Base-by-base conservation (phyloP, 116 monocot species). In the Cymodocea nodosa region DNA sequence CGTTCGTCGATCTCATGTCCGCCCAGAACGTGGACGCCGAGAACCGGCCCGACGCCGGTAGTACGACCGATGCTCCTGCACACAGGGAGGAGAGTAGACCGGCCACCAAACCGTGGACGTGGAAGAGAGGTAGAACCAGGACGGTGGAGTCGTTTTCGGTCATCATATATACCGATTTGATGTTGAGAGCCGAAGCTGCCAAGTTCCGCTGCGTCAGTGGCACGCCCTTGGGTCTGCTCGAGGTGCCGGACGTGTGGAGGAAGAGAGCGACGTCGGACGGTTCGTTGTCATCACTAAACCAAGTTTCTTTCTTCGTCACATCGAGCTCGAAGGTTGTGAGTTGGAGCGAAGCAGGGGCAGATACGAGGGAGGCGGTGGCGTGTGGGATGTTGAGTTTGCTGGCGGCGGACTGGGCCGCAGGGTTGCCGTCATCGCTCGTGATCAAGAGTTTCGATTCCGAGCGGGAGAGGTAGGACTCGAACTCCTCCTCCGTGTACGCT, bases 381-480 rank as follows among this genome's bases (percentile, higher is more conserved):
- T 44, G 71, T 50, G 75, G 66, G 67, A 98, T 73, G 2, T 65
- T 35, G 40, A 89, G 76, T 50, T 75, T 83, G 4, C 73, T 24
- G 0, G 98, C 98, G 3, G 98, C 92, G 5, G 76, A 69, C 44
- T 80, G 68, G 6, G 92, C 98, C 0, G 84, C 56, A 5, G 19
- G 37, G 71, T 89, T 89, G 9, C 84, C 89, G 35, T 86, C 77
- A 12, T 25, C 13, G 63, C 70, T 76, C 8, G 89, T 98, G 35
- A 98, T 6, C 15, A 98, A 79, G 17, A 88, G 66, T 17, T 56
- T 80, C 23, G 98, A 80, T 9, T 72, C 86, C 2, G 92, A 98
- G 52, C 92, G 92, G 37, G 92, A 89, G 64, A 92, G 92, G 80
- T 98, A 98, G 77, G 92, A 98, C 67, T 84, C 84, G 82, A 92